Evolutionary conservation across 1,139 yeast species (phyloP), one percentile per base, ranked within the genome.

Genomic region (Blastobotrys elegans): DNA sequence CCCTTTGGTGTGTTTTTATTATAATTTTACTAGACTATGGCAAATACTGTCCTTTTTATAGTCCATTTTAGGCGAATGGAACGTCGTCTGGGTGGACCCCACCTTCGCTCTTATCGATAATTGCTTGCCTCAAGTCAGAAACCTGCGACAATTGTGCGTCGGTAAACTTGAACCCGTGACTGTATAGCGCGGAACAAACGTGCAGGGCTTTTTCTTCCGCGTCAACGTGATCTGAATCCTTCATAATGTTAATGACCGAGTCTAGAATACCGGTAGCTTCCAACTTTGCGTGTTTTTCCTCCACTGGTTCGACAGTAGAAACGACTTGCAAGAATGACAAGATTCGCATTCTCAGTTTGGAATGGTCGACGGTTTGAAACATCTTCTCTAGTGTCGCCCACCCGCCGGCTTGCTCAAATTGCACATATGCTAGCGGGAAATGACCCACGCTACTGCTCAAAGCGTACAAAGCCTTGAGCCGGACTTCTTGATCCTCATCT

Each of bases 381-480:
- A 63, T 48, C 8, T 42, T 50, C 8, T 63, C 58, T 14, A 79
- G 57, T 13, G 69, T 49, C 2, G 71, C 67, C 84, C 95, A 83
- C n/a, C 97, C 97, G 26, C 75, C 65, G 8, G 67, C 58, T 35
- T 70, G 64, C 40, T 72, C 76, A 59, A 92, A 90, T 49, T 68
- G 62, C 7, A 68, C 64, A 54, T 79, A 81, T 1, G 81, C 84
- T 0, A 67, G 69, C 27, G 70, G 67, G 59, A 79, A 82, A 67
- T 92, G 90, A 59, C 96, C 77, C n/a, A 89, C 66, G 22, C 81
- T 70, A 41, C 84, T 80, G 2, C 95, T 78, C 22, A 92, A 67
- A 0, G 97, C 96, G 62, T 83, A 87, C 29, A 89, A 62, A 0
- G 88, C 79, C 63, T 90, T 90, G 43, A 81, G 73, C 3, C 71